Evolutionary conservation across 2,329 filamentous ascomycete species (phyloP).

Genomic region (Aspergillus viridinutans): DNA sequence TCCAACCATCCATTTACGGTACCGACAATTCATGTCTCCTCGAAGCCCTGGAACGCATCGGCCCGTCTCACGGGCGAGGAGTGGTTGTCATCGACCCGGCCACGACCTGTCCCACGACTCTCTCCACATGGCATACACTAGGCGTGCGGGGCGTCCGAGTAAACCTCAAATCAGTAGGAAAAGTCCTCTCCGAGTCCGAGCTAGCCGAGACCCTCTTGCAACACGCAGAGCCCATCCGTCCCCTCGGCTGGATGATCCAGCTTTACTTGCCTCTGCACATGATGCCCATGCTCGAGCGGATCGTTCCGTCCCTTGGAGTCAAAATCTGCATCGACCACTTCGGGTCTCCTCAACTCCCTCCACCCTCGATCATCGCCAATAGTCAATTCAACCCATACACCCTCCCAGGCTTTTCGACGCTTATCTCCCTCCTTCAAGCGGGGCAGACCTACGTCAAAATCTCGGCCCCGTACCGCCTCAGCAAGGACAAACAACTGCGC

Average conservation of each 20-base stretch:
- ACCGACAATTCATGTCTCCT: constrained; percentile 58
- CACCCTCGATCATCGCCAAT: constrained; percentile 8
- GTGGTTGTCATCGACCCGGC: constrained; percentile 55
- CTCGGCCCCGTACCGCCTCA: constrained; percentile 56
- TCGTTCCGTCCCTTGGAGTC: constrained; percentile 49
- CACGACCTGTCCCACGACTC: constrained; percentile 32
- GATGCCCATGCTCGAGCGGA: constrained; percentile 46
- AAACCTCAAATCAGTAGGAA: constrained; percentile 54
- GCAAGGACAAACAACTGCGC: constrained; percentile 40
- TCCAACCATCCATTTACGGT: constrained; percentile 61
- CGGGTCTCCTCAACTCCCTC: constrained; percentile 45
- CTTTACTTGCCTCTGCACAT: constrained; percentile 54
- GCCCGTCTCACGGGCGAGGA: constrained; percentile 48
- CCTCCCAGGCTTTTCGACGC: constrained; percentile 47
- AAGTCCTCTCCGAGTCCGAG: constrained; percentile 37
- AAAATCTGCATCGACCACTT: constrained; percentile 59
- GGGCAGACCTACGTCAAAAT: constrained; percentile 55
- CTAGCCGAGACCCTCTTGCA: constrained; percentile 41
- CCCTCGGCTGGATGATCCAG: constrained; percentile 55
- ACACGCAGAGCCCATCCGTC: constrained; percentile 50
- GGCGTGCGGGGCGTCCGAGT: constrained; percentile 58
- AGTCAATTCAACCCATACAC: constrained; percentile 39
- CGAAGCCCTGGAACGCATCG: constrained; percentile 49
- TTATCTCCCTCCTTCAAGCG: constrained; percentile 45
- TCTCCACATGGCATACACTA: constrained; percentile 52